Evolutionary conservation across 148 eudicot genomes (phyloP), one percentile per base, ranked within the genome.

Genomic region (Vaccinium vitisidaea): DNA sequence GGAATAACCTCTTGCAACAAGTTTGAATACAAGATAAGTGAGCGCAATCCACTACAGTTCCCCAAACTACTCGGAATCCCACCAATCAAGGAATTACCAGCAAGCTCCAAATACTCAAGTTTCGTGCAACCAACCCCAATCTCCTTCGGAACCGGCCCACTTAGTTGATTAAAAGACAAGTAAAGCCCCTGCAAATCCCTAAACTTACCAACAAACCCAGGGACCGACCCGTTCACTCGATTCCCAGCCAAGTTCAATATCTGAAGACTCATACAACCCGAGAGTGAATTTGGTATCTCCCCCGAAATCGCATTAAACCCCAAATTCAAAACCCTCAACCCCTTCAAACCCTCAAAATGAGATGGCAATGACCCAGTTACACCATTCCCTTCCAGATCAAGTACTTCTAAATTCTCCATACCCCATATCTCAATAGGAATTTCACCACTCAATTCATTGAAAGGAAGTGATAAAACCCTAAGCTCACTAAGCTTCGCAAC

Each of bases 221-320:
- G 95, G 75, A 93, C 85, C 1, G 94, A 63, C 55, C 95, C 94
- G 32, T 89, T 90, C 74, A 93, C 8, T 48, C 50, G 84, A 90
- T 93, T 93, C 67, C 95, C 92, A 84, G 95, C 92, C 77, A 93
- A 87, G 87, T 92, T 91, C 85, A 93, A 83, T 54, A 92, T 81
- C 81, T 92, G 90, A 49, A 93, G 82, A 56, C 82, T 84, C 70
- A 10, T 74, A 87, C 87, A 92, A 80, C 78, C 81, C 6, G 90
- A 92, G 50, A 93, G 78, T 0, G 95, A 93, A 80, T 59, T 25
- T 0, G 94, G 94, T 65, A 93, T 89, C 79, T 77, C 89, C 55
- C 94, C 95, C 8, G 23, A 84, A 79, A 93, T 84, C 88, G 67
- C 80, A 88, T 93, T 93, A 83, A 92, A 91, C 74, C 94, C 94